These are phyloP conservation scores for Exserohilum rostratum DNA, from an alignment of 2,329 filamentous ascomycete species.

Conservation along the genomic window DNA sequence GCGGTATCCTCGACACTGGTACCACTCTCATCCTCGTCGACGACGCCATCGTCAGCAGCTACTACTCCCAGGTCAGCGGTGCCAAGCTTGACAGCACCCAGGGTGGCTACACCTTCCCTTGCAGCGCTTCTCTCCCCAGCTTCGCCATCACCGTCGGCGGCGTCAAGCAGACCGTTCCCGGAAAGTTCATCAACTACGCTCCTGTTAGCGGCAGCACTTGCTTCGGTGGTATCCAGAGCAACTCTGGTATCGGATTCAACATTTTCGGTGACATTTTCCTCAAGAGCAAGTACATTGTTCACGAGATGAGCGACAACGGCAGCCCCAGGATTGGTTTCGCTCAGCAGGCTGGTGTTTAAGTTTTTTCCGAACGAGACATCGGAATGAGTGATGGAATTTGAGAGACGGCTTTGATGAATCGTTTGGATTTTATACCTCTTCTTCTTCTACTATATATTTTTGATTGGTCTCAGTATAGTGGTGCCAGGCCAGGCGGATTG, in stretches of 20 bases:
- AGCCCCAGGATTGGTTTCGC: conserved; percentile 54
- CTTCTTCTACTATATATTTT: too few species aligned
- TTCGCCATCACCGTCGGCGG: conserved; percentile 60
- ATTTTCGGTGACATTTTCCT: conserved; percentile 82
- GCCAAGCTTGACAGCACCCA: conserved; percentile 55
- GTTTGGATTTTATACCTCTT: too few species aligned
- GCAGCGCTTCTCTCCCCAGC: conserved; percentile 58
- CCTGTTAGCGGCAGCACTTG: conserved; percentile 58
- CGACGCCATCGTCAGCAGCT: conserved; percentile 59
- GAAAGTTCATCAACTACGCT: conserved; percentile 62
- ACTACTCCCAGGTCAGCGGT: conserved; percentile 64
- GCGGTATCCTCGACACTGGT: conserved; percentile 72
- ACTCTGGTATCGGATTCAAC: conserved; percentile 62
- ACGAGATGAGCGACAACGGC: conserved; percentile 35
- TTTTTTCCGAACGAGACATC: too few species aligned
- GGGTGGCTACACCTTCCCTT: conserved; percentile 64
- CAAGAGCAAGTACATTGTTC: conserved; percentile 77
- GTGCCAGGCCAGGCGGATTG: too few species aligned
- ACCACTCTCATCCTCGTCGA: conserved; percentile 70
- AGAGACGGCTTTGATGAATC: too few species aligned
- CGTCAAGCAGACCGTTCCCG: conserved; percentile 59
- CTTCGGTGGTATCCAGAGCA: conserved; percentile 77
- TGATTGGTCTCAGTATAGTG: too few species aligned
- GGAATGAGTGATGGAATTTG: too few species aligned
- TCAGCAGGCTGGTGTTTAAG: conserved; percentile 43